These are phyloP conservation scores for Harrya chromipes DNA, from an alignment of 768 basidiomycete species.

Conservation along the genomic window DNA sequence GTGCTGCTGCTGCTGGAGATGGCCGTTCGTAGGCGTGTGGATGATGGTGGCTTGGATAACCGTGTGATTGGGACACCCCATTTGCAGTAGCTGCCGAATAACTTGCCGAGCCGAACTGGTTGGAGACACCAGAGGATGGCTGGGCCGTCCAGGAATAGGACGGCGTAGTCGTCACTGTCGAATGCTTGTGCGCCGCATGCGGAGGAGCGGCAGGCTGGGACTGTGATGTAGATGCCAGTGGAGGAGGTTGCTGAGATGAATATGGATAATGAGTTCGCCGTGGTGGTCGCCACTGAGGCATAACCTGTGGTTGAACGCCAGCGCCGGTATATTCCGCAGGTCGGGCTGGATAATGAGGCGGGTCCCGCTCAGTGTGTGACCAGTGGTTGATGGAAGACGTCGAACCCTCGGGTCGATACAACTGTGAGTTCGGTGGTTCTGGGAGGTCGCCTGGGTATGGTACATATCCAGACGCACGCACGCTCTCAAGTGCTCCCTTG, in stretches of 20 bases:
- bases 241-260: constrained; percentile 12
- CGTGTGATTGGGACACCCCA: constrained; percentile 6
- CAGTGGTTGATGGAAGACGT: constrained; percentile 15
- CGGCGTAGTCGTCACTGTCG: constrained; percentile 13
- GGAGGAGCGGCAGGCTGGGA: constrained; percentile 4
- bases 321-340: constrained; percentile 6
- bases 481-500: constrained; percentile 8
- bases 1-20: not conserved
- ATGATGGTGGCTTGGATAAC: constrained; percentile 11
- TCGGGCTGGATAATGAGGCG: not conserved
- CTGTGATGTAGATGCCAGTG: constrained; percentile 2
- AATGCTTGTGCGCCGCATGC: constrained; percentile 18
- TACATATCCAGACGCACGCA: constrained; percentile 3
- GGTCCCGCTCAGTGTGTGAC: constrained; percentile 17
- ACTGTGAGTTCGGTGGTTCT: constrained; percentile 3
- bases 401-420: constrained; percentile 16
- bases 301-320: constrained; percentile 7
- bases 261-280: constrained; percentile 29
- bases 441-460: not conserved
- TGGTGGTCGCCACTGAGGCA: constrained; percentile 28
- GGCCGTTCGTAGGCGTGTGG: constrained; percentile 17
- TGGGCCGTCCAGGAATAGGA: constrained; percentile 17
- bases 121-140: constrained; percentile 1
- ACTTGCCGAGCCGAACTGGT: constrained; percentile 4
- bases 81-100: constrained; percentile 6